Conservation (phyloP, 2,329 filamentous ascomycete genomes). For the Knufia fluminis region DNA sequence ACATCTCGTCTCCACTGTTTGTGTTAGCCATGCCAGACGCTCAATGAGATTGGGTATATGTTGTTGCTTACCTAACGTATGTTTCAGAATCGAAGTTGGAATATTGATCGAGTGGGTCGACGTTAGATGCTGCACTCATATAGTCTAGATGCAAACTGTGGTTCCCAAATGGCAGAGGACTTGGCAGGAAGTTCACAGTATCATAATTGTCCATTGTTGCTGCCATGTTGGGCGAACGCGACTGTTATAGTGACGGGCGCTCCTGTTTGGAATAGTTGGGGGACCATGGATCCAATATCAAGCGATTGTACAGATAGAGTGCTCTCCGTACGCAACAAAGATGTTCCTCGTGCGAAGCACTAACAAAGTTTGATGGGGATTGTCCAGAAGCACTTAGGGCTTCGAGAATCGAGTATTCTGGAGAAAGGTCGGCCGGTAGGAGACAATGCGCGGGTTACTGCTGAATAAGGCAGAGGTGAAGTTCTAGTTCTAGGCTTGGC, state of each 20-base stretch:
- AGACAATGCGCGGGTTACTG: background rate
- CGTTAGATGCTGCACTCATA: conserved; percentile 40
- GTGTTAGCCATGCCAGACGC: conserved; percentile 15
- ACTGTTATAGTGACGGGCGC: background rate
- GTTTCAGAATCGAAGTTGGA: conserved; percentile 53
- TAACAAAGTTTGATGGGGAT: background rate
- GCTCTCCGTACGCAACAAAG: background rate
- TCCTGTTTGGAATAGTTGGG: background rate
- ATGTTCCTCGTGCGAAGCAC: background rate
- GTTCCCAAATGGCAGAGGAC: conserved; percentile 44
- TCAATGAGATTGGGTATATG: background rate
- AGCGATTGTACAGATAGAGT: background rate
- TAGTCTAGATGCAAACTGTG: conserved; percentile 42
- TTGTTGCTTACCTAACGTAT: conserved; percentile 45
- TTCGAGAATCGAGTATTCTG: background rate
- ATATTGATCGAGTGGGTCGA: conserved; percentile 50
- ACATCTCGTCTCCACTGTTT: conserved; percentile 43
- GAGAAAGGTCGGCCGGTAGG: background rate
- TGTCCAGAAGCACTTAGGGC: background rate
- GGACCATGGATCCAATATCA: background rate
- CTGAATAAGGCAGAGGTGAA: background rate
- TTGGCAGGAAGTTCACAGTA: conserved; percentile 51
- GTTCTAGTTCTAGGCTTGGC: no score
- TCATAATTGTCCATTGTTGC: conserved; percentile 48
- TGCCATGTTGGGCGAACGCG: conserved; percentile 11